Conservation (phyloP, 352 stramenopile genomes). For the Pythium dissotocum region DNA sequence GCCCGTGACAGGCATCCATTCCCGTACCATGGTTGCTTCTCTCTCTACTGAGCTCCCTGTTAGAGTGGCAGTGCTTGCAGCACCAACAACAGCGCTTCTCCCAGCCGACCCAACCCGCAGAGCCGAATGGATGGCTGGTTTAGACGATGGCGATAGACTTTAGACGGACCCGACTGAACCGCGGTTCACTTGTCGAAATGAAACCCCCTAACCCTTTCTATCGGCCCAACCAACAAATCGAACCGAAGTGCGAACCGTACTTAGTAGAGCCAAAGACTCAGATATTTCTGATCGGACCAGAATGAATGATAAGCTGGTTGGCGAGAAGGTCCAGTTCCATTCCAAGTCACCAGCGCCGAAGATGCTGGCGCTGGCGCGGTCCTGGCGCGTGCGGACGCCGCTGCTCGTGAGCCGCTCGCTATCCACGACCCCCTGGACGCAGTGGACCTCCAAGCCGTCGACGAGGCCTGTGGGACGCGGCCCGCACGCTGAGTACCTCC, state of each 20-base stretch:
- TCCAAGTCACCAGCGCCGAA: not conserved
- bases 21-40: constrained; percentile 85
- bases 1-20: not conserved
- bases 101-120: not conserved
- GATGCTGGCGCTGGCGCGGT: not conserved
- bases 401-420: not conserved
- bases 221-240: not conserved
- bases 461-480: not conserved
- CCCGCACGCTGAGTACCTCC: not conserved
- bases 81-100: constrained; percentile 10
- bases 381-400: not conserved
- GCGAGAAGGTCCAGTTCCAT: too few relatives aligned
- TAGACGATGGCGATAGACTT: constrained; percentile 6
- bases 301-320: not conserved
- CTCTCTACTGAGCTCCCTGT: constrained; percentile 82
- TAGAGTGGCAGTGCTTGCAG: constrained; percentile 38
- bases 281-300: not conserved
- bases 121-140: constrained; percentile 25
- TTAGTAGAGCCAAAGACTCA: not conserved
- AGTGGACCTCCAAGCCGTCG: not conserved
- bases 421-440: not conserved
- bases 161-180: not conserved
- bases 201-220: constrained; percentile 7
- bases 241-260: not conserved
- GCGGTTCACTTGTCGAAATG: not conserved